phyloP scores from a whole-genome alignment of 1,284 basidiomycete species.

The Trichosporon coremiiforme region DNA sequence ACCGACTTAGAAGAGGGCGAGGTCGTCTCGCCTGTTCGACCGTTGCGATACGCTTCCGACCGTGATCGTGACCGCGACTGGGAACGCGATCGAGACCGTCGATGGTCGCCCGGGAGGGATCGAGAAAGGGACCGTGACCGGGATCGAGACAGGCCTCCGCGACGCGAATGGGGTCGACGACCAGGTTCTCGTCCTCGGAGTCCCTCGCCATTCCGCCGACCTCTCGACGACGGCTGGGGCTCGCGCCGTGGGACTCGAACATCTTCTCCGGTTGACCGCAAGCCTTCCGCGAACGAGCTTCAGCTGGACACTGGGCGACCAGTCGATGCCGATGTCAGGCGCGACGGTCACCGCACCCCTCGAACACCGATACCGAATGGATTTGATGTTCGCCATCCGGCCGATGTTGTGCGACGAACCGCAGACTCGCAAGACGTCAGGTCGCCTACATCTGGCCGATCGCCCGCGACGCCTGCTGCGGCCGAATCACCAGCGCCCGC shows the following conservation, averaged over 20 bases:
- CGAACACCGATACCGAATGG: slow-evolving; percentile 6
- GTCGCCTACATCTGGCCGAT: slow-evolving; percentile 1
- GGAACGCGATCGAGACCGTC: slow-evolving; percentile 28
- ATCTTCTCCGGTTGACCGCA: slow-evolving; percentile 9
- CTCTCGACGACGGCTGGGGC: slow-evolving; percentile 22
- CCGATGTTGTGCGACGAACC: not conserved
- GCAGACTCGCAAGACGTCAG: not conserved
- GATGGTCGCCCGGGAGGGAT: slow-evolving; percentile 18
- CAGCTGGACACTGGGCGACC: not conserved
- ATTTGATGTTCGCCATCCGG: not conserved
- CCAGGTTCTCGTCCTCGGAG: slow-evolving; percentile 27
- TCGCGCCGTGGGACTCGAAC: slow-evolving; percentile 10
- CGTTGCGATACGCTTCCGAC: slow-evolving; percentile 26
- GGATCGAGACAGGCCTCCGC: slow-evolving; percentile 25
- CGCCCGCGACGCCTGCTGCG: not conserved
- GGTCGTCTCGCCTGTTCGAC: slow-evolving; percentile 45
- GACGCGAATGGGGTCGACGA: slow-evolving; percentile 27
- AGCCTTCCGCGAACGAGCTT: slow-evolving; percentile 2
- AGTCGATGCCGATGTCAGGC: not conserved
- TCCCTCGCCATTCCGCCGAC: slow-evolving; percentile 23
- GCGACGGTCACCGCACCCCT: not conserved
- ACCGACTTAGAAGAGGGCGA: slow-evolving; percentile 52
- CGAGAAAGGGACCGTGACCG: slow-evolving; percentile 29
- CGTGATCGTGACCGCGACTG: slow-evolving; percentile 36
- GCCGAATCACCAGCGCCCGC: not conserved